Conservation (phyloP, 2,329 filamentous ascomycete species). For the Aureobasidium sp. region DNA sequence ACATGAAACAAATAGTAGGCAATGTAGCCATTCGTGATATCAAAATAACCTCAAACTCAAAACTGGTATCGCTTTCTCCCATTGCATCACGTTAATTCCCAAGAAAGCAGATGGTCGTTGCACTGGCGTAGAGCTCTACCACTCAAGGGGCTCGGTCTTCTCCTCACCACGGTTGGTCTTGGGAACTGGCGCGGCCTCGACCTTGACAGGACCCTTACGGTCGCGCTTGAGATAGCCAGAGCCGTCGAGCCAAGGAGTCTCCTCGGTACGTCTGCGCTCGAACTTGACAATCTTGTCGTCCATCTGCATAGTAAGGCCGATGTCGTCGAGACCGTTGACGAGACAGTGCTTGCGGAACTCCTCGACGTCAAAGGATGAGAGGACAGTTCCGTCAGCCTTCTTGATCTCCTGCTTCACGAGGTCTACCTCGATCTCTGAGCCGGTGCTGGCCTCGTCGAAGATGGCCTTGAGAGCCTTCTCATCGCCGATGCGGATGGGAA, state of each 20-base stretch:
- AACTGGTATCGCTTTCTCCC: not conserved
- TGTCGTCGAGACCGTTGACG: slow-evolving; percentile 88
- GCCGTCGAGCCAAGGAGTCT: slow-evolving; percentile 89
- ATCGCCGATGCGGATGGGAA: slow-evolving; percentile 71
- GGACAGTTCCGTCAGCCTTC: slow-evolving; percentile 61
- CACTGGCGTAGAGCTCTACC: slow-evolving; percentile 44
- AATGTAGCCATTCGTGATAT: not conserved
- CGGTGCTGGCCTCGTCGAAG: slow-evolving; percentile 67
- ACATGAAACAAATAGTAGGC: not conserved
- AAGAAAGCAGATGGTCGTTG: slow-evolving; percentile 6
- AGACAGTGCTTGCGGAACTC: slow-evolving; percentile 92
- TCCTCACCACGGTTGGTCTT: slow-evolving; percentile 83
- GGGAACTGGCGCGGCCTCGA: slow-evolving; percentile 62
- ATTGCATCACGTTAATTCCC: not conserved
- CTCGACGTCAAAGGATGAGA: slow-evolving; percentile 80
- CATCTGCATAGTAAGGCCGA: slow-evolving; percentile 86
- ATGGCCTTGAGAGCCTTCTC: slow-evolving; percentile 59
- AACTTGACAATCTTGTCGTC: slow-evolving; percentile 81
- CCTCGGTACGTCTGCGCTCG: slow-evolving; percentile 65
- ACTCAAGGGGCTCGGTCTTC: slow-evolving; percentile 79
- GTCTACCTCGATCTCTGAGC: slow-evolving; percentile 81
- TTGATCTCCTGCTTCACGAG: slow-evolving; percentile 77
- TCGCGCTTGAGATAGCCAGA: slow-evolving; percentile 63
- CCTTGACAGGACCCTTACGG: slow-evolving; percentile 50
- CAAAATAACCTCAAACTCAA: not conserved